Evolutionary conservation across 2,329 filamentous ascomycete species (phyloP).

Genomic region (Harringtonia lauricola): DNA sequence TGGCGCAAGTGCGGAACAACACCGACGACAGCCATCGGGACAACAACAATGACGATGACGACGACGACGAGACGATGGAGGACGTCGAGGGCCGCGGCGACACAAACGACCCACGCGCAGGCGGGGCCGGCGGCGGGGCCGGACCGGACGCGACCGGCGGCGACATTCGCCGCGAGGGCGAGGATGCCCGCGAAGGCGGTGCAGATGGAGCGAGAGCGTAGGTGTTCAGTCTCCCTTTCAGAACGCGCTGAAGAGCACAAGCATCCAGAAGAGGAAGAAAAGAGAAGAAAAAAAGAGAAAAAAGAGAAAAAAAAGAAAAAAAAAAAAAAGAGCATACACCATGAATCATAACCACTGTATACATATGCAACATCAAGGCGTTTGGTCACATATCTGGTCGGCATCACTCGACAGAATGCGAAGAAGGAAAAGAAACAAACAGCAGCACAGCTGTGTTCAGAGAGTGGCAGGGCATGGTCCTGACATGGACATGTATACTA

Average conservation of each 20-base stretch:
- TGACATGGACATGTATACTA: background rate
- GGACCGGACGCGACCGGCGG: conserved; percentile 81
- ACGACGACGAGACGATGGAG: conserved; percentile 69
- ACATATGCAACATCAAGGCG: conserved; percentile 2
- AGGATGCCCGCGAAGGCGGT: conserved; percentile 80
- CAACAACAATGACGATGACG: conserved; percentile 59
- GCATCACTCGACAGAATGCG: background rate
- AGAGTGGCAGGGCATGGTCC: background rate
- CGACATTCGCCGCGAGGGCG: conserved; percentile 82
- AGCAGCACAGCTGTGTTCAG: background rate
- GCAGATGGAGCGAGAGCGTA: conserved; percentile 99
- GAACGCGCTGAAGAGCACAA: background rate
- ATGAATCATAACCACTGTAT: conserved; percentile 4
- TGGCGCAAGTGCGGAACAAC: conserved; percentile 47
- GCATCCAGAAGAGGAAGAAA: background rate
- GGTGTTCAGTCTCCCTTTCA: conserved; percentile 45
- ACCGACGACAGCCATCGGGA: conserved; percentile 29
- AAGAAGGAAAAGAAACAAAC: background rate
- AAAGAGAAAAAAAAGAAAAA: background rate
- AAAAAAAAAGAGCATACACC: conserved; percentile 1
- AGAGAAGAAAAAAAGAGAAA: conserved; percentile 1
- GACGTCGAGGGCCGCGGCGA: conserved; percentile 59
- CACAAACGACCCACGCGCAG: conserved; percentile 43
- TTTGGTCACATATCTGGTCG: background rate
- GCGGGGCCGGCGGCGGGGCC: conserved; percentile 59